Conservation (phyloP, 2,329 filamentous ascomycete genomes). For the Xylaria digitata region DNA sequence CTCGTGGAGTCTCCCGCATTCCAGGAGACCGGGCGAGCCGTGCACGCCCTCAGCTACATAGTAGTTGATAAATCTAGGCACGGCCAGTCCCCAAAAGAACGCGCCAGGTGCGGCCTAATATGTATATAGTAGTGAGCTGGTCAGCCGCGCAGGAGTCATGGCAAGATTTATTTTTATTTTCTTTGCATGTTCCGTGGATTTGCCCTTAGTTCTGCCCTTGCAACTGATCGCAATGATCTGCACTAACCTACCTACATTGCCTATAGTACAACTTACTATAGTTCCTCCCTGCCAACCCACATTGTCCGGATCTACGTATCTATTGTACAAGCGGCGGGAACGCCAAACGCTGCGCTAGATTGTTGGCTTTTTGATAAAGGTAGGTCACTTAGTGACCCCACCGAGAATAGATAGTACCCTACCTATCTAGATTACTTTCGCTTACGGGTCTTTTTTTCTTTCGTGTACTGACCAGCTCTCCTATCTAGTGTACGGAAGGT, state of each 20-base stretch:
- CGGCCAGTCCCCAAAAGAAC: slow-evolving; percentile 4
- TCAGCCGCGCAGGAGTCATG: background rate
- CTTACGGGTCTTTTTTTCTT: background rate
- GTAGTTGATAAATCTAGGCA: background rate
- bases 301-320: slow-evolving; percentile 6
- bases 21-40: slow-evolving; percentile 19
- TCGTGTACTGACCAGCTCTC: background rate
- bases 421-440: background rate
- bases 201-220: background rate
- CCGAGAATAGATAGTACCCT: background rate
- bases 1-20: background rate
- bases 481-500: background rate
- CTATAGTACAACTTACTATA: no score
- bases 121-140: background rate
- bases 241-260: no score
- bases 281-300: slow-evolving; percentile 4
- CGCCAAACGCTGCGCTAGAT: background rate
- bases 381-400: background rate
- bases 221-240: slow-evolving; percentile 9
- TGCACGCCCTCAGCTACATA: background rate
- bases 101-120: background rate
- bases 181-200: background rate
- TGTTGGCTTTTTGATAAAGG: slow-evolving; percentile 3
- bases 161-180: slow-evolving; percentile 3
- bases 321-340: no score